Evolutionary conservation across 139 green algal species (phyloP).

Genomic region (Volvox africanus): DNA sequence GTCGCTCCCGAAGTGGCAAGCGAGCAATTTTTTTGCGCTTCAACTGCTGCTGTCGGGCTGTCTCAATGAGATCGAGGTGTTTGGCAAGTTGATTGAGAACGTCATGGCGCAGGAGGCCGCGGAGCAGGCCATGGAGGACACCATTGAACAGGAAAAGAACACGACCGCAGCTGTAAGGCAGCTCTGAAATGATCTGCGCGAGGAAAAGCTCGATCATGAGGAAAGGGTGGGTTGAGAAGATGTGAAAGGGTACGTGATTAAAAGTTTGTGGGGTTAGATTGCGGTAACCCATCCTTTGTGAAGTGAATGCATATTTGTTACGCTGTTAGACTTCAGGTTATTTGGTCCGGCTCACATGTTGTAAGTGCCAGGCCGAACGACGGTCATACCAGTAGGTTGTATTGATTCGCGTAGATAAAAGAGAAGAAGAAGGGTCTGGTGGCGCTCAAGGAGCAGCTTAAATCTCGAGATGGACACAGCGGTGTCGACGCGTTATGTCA

Average conservation of each 20-base stretch:
- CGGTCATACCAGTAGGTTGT: too few relatives aligned
- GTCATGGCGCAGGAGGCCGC: conserved; percentile 72
- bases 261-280: too few relatives aligned
- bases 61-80: conserved; percentile 68
- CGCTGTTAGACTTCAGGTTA: too few relatives aligned
- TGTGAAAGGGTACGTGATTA: too few relatives aligned
- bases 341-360: too few relatives aligned
- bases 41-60: conserved; percentile 69
- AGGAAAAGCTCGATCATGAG: conserved; percentile 83
- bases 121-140: conserved; percentile 73
- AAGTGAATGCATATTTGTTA: too few relatives aligned
- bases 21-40: conserved; percentile 74
- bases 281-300: too few relatives aligned
- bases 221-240: conserved; percentile 73
- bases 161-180: conserved; percentile 75
- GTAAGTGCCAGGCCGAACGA: too few relatives aligned
- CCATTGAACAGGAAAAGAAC: conserved; percentile 75
- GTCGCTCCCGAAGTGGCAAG: conserved; percentile 55
- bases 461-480: conserved; percentile 67
- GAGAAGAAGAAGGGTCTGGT: conserved; percentile 66
- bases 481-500: conserved; percentile 63
- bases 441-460: conserved; percentile 76
- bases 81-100: conserved; percentile 65
- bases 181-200: conserved; percentile 69
- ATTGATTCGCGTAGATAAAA: conserved; percentile 52